phyloP scores from a whole-genome alignment of 176 grass and related monocot species.

The Musa schizocarpa region DNA sequence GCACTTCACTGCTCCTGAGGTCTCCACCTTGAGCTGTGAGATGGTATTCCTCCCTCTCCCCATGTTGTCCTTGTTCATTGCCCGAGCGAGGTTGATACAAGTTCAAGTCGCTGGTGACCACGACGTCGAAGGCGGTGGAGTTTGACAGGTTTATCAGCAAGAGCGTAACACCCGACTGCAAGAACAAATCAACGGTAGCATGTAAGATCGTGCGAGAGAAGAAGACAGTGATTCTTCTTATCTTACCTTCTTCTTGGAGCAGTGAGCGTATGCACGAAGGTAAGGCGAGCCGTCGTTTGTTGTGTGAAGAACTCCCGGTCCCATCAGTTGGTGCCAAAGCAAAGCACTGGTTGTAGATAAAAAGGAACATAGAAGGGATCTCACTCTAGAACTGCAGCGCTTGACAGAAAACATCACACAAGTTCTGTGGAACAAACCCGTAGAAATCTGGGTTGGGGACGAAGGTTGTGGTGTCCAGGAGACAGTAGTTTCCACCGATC shows the following conservation, averaged over 20 bases:
- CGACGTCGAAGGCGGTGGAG: conserved; percentile 41
- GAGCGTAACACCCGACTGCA: conserved; percentile 35
- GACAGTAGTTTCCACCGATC: conserved; percentile 56
- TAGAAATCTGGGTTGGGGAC: conserved; percentile 59
- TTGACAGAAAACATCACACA: background rate
- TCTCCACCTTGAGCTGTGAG: conserved; percentile 36
- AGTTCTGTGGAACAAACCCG: conserved; percentile 8
- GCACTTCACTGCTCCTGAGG: conserved; percentile 37
- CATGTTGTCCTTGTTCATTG: background rate
- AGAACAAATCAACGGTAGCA: background rate
- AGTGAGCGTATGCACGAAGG: conserved; percentile 53
- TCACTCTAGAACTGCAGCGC: background rate
- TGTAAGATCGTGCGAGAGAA: background rate
- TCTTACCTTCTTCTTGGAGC: conserved; percentile 38
- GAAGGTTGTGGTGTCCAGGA: conserved; percentile 50
- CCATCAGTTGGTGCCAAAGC: conserved; percentile 50
- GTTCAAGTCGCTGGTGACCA: conserved; percentile 12
- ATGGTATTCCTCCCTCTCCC: conserved; percentile 46
- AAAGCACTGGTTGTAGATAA: conserved; percentile 28
- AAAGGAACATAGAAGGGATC: background rate
- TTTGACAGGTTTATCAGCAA: conserved; percentile 53
- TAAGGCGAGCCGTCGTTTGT: conserved; percentile 17
- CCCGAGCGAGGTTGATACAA: background rate
- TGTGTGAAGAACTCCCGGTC: conserved; percentile 30
- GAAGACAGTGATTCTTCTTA: too few relatives aligned